These are phyloP conservation scores for Parmelia sp. DNA, from an alignment of 495 filamentous ascomycete species.

Conservation along the genomic window DNA sequence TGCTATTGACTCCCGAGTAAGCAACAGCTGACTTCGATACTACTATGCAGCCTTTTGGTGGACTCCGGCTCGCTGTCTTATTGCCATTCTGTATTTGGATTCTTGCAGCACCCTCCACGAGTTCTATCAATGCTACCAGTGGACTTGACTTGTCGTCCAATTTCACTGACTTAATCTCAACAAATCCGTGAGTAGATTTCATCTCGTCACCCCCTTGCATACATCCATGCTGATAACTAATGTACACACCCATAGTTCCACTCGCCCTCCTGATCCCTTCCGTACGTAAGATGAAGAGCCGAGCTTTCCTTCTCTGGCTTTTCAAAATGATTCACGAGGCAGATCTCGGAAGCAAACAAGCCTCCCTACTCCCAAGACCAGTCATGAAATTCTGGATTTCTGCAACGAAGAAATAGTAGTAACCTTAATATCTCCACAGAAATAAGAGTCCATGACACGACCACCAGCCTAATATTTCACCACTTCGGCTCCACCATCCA, in stretches of 20 bases:
- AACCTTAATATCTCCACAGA: not conserved
- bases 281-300: not conserved
- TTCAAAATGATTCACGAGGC: not conserved
- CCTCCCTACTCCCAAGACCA: not conserved
- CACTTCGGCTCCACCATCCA: not conserved
- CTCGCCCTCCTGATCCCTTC: not conserved
- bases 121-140: not conserved
- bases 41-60: not conserved
- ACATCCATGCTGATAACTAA: not conserved
- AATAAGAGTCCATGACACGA: not conserved
- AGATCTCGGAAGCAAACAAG: not conserved
- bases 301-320: not conserved
- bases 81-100: not conserved
- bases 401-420: not conserved
- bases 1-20: not conserved
- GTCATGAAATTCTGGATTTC: not conserved
- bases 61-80: not conserved
- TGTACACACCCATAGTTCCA: not conserved
- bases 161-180: not conserved
- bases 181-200: not conserved
- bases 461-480: conserved; percentile 5
- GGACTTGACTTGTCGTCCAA: not conserved
- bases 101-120: not conserved
- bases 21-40: not conserved
- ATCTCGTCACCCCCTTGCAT: not conserved